Evolutionary conservation across 2,329 filamentous ascomycete genomes (phyloP).

Genomic region (Epichloe coenophiala): DNA sequence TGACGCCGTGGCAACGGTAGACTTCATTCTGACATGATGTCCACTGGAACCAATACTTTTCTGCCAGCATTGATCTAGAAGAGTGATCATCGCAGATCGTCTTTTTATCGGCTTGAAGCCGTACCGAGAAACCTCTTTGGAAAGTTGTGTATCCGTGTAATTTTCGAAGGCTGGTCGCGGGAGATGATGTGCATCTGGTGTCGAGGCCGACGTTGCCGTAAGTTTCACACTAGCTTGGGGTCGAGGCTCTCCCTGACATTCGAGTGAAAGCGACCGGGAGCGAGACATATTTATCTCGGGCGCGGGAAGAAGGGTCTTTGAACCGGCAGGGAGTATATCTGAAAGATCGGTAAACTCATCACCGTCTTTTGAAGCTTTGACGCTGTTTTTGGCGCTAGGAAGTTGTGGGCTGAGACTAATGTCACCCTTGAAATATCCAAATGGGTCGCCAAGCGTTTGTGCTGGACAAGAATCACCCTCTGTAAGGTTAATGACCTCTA

Average conservation of each 20-base stretch:
- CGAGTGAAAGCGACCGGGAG: background rate
- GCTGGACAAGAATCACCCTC: slow-evolving; percentile 23
- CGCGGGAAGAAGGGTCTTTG: background rate
- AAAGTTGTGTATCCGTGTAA: slow-evolving; percentile 49
- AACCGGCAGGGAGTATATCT: slow-evolving; percentile 11
- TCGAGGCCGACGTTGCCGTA: background rate
- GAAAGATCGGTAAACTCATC: slow-evolving; percentile 13
- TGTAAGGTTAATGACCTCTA: slow-evolving; percentile 47
- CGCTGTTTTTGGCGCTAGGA: background rate
- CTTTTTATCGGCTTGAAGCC: slow-evolving; percentile 62
- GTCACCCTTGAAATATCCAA: slow-evolving; percentile 21
- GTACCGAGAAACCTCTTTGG: slow-evolving; percentile 47
- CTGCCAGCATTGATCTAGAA: slow-evolving; percentile 59
- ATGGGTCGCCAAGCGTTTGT: slow-evolving; percentile 19
- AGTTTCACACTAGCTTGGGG: background rate
- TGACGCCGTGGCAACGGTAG: background rate
- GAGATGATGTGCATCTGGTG: background rate
- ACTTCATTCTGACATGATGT: slow-evolving; percentile 8
- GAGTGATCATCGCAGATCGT: slow-evolving; percentile 53
- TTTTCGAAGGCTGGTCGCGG: slow-evolving; percentile 42
- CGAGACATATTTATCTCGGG: background rate
- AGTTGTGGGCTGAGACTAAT: background rate
- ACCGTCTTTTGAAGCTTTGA: background rate
- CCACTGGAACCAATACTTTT: slow-evolving; percentile 31
- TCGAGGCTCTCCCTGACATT: background rate